Percentiles rank a stretch among this genome's conserved stretches.
phyloP scores from a whole-genome alignment of 1,139 yeast genomes.

The Kurtzmaniella quercitrusa region DNA sequence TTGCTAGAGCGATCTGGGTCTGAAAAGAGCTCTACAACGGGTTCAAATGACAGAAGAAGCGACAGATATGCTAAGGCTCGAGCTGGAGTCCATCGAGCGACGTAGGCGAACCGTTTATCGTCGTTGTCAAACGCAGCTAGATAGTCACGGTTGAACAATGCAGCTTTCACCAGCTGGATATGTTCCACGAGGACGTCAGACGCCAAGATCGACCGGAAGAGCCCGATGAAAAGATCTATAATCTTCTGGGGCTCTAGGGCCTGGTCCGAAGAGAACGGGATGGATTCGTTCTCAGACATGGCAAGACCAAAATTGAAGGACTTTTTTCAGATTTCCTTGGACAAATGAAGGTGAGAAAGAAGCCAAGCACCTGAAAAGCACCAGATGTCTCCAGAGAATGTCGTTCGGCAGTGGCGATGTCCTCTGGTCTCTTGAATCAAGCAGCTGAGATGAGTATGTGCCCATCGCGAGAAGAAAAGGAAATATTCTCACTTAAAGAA shows the following conservation, averaged over 20 bases:
- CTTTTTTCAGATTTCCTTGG: too few relatives aligned
- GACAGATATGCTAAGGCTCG: conserved; percentile 72
- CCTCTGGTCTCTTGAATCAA: too few relatives aligned
- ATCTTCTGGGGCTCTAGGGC: conserved; percentile 35
- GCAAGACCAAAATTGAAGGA: too few relatives aligned
- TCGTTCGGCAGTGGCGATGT: too few relatives aligned
- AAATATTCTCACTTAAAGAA: too few relatives aligned
- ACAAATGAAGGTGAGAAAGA: too few relatives aligned
- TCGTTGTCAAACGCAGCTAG: conserved; percentile 61
- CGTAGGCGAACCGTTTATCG: conserved; percentile 69
- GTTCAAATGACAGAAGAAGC: conserved; percentile 49
- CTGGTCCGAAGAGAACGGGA: conserved; percentile 29
- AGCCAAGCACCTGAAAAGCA: too few relatives aligned
- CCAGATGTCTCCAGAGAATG: too few relatives aligned
- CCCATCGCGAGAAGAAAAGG: too few relatives aligned
- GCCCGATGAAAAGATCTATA: conserved; percentile 44
- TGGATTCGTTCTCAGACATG: conserved; percentile 15
- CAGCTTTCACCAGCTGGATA: conserved; percentile 68
- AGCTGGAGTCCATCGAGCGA: conserved; percentile 82
- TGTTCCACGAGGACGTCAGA: conserved; percentile 38
- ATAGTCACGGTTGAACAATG: conserved; percentile 67
- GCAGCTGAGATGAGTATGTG: too few relatives aligned
- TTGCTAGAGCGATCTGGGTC: conserved; percentile 26
- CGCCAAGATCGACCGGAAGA: conserved; percentile 43
- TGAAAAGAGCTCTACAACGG: conserved; percentile 34